Evolutionary conservation across 352 stramenopile genomes (phyloP).

Genomic region (Phytophthora tubulina): DNA sequence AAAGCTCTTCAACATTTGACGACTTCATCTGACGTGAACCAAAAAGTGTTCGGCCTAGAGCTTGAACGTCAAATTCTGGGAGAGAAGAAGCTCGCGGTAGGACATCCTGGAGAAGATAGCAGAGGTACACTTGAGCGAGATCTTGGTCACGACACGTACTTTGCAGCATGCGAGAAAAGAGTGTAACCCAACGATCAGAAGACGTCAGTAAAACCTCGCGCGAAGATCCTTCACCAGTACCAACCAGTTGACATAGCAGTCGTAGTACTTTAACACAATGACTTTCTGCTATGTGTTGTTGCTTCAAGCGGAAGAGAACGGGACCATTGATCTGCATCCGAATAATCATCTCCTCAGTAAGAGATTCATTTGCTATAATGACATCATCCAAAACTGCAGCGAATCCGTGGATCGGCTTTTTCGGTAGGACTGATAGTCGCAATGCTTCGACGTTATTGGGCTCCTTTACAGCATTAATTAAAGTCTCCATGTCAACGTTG

Average conservation of each 20-base stretch:
- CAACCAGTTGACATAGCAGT: conserved; percentile 47
- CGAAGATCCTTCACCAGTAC: background rate
- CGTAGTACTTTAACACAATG: conserved; percentile 46
- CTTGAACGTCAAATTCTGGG: conserved; percentile 16
- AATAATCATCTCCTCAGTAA: conserved; percentile 25
- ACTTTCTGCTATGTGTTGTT: conserved; percentile 33
- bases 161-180: conserved; percentile 39
- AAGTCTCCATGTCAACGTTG: background rate
- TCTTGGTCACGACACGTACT: conserved; percentile 20
- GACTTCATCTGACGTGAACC: background rate
- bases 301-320: conserved; percentile 55
- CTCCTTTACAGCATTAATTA: conserved; percentile 1
- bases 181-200: conserved; percentile 43
- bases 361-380: conserved; percentile 11
- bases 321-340: conserved; percentile 39
- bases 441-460: background rate
- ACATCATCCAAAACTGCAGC: conserved; percentile 50
- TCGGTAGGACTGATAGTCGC: conserved; percentile 3
- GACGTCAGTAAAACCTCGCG: background rate
- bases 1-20: conserved; percentile 18
- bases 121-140: conserved; percentile 42
- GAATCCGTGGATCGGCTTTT: conserved; percentile 25
- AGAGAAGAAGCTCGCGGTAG: conserved; percentile 24
- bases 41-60: conserved; percentile 25
- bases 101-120: conserved; percentile 42